These are phyloP conservation scores for Solanum bukasovii DNA, from an alignment of 257 asterid species.

Conservation along the genomic window DNA sequence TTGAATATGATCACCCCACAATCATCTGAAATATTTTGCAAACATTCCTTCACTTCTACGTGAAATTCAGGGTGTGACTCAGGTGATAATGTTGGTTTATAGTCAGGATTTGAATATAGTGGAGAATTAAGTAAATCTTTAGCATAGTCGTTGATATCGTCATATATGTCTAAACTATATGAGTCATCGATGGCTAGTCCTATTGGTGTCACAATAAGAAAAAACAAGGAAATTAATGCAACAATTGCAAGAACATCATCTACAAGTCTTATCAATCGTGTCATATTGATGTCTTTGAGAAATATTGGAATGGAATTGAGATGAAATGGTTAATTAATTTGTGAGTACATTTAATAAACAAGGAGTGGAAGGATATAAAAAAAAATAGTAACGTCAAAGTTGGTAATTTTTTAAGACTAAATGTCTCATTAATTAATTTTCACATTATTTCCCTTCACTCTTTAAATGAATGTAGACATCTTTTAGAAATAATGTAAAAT, in stretches of 20 bases:
- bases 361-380: neutral
- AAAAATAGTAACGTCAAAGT: neutral
- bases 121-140: neutral
- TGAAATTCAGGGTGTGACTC: neutral
- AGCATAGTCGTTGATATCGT: neutral
- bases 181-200: neutral
- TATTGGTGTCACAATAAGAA: neutral
- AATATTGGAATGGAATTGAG: neutral
- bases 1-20: neutral
- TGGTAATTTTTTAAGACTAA: neutral
- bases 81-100: neutral
- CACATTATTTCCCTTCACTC: neutral
- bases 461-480: neutral
- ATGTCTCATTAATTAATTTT: neutral
- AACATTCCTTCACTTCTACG: neutral
- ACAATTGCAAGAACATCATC: neutral
- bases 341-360: neutral
- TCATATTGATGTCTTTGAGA: neutral
- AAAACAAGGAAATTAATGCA: neutral
- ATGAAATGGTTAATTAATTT: neutral
- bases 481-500: neutral
- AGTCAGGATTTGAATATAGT: neutral
- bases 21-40: neutral
- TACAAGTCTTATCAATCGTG: neutral
- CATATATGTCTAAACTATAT: neutral